These are phyloP conservation scores for Cercospora zeina DNA, from an alignment of 2,329 filamentous ascomycete species.

Conservation along the genomic window DNA sequence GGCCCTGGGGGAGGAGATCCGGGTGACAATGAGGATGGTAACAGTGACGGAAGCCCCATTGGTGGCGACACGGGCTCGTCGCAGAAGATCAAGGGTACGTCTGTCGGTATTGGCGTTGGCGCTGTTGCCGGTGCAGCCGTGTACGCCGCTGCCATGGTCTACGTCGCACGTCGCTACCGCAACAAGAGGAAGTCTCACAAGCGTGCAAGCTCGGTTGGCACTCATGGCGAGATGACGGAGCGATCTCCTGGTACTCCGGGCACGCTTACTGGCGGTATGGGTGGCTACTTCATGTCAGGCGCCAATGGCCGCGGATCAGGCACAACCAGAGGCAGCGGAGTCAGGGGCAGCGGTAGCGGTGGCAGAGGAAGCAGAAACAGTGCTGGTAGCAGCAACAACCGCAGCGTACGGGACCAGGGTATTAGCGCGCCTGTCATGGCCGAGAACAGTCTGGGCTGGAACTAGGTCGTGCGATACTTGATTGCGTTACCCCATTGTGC, in stretches of 20 bases:
- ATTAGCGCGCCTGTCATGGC: constrained; percentile 90
- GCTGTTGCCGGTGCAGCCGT: constrained; percentile 75
- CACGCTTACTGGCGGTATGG: constrained; percentile 39
- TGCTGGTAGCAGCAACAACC: constrained; percentile 67
- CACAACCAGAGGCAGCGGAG: constrained; percentile 24
- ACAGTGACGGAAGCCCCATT: constrained; percentile 52
- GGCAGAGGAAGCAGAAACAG: constrained; percentile 45
- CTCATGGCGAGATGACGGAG: constrained; percentile 54
- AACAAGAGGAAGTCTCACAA: constrained; percentile 68
- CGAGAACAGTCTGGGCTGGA: constrained; percentile 95
- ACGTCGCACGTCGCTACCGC: constrained; percentile 86
- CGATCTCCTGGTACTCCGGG: constrained; percentile 32
- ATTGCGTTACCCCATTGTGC: not conserved
- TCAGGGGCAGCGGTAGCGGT: constrained; percentile 38
- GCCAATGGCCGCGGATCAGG: constrained; percentile 49
- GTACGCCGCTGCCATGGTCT: constrained; percentile 94
- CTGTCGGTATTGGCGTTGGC: constrained; percentile 70
- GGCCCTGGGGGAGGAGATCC: constrained; percentile 43
- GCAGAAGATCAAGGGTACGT: constrained; percentile 63
- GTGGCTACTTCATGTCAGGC: constrained; percentile 66
- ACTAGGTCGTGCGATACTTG: constrained; percentile 51
- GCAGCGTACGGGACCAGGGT: constrained; percentile 65
- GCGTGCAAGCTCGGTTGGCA: constrained; percentile 73
- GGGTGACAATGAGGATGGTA: constrained; percentile 31
- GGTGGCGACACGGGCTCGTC: constrained; percentile 53